A percentile compares a stretch with the other conserved stretches of the same genome.
phyloP scores from a whole-genome alignment of 2,329 filamentous ascomycete genomes.

The Cordyceps pruinosa region DNA sequence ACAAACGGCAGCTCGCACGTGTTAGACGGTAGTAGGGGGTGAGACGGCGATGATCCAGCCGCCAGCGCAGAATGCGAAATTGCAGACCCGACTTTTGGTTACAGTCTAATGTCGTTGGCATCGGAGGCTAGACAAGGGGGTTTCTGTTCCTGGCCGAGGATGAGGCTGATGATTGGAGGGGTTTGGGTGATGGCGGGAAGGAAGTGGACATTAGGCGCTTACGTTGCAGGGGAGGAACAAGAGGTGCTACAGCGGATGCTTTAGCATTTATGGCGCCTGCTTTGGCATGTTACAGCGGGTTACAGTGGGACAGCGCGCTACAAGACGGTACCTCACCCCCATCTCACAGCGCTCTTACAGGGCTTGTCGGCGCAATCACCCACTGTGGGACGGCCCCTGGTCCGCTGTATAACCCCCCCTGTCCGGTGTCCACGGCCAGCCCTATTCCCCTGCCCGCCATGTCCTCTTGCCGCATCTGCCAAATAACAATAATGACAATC shows the following conservation, averaged over 20 bases:
- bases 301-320: not conserved
- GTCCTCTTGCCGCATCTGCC: not conserved
- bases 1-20: not conserved
- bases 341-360: not conserved
- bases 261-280: too few relatives aligned
- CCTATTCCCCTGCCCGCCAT: not conserved
- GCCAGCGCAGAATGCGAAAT: not conserved
- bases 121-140: conserved; percentile 5
- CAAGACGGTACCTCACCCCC: not conserved
- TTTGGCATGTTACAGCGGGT: not conserved
- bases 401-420: not conserved
- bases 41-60: not conserved
- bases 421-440: not conserved
- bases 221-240: not conserved
- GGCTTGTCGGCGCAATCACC: not conserved
- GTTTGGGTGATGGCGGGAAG: not conserved
- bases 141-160: not conserved
- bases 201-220: not conserved
- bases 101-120: conserved; percentile 3
- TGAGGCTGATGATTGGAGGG: conserved; percentile 1
- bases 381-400: not conserved
- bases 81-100: not conserved
- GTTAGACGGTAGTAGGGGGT: not conserved
- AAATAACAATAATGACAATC: not conserved
- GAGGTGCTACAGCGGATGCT: not conserved